Base-by-base conservation (phyloP, 768 basidiomycete genomes). In the Termitomyces eurrhizus region DNA sequence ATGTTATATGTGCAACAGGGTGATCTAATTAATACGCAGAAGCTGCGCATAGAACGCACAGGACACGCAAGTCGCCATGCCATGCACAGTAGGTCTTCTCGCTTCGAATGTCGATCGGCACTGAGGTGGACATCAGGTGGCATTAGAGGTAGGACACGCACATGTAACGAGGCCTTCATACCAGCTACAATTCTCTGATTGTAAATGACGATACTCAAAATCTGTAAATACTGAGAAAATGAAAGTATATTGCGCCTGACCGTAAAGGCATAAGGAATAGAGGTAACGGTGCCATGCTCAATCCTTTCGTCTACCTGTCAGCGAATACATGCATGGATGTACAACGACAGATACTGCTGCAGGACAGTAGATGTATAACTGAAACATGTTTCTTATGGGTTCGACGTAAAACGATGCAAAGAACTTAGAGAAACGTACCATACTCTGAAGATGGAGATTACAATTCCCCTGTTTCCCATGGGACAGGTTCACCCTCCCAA, bases 401-500 rank as follows among this genome's bases (percentile, higher is more conserved):
- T 24, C 16, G 54, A 56, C 56, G 61, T 58, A 62, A 57, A 60
- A 42, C 46, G n/a, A 53, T 24, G 29, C 42, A 46, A 57, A 58
- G 61, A 46, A 36, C 41, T 32, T 56, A 29, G 52, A 57, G 55
- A 57, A 60, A 67, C 64, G 62, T 53, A 66, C 66, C 62, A 54
- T 65, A 36, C 29, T 49, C 49, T 46, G 48, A 56, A 24, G 51
- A 39, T 39, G 35, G 24, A 45, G 9, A 49, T 70, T 80, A 92
- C 72, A 93, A 66, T 66, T 91, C 91, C 56, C 85, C 91, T 9
- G 84, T 78, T 72, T 89, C 89, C 91, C 91, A 93, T 61, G 90
- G 87, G 39, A 92, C 80, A 41, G 88, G 87, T 71, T 92, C 90
- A 39, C 88, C 85, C 72, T 92, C 91, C 91, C 91, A 93, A 63